Conservation (phyloP, 306 rosid species). For the Dicorynia guianensis region DNA sequence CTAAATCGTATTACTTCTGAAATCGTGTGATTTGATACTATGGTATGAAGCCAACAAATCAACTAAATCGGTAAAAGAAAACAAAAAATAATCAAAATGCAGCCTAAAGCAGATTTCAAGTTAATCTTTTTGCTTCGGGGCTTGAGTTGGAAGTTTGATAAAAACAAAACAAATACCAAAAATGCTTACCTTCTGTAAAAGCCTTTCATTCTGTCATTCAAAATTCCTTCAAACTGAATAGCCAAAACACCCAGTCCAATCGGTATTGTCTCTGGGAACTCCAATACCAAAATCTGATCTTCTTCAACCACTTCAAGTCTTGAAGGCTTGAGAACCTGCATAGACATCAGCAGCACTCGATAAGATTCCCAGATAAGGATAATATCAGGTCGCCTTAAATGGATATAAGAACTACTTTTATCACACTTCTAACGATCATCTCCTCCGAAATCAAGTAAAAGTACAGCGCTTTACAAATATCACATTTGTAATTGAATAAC, state of each 20-base stretch:
- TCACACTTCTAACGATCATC: not conserved
- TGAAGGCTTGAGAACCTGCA: conserved; percentile 79
- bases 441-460: not conserved
- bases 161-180: not conserved
- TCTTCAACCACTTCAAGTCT: conserved; percentile 61
- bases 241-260: conserved; percentile 69
- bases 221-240: conserved; percentile 73
- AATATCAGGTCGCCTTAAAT: not conserved
- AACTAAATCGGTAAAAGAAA: not conserved
- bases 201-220: conserved; percentile 92
- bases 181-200: conserved; percentile 76
- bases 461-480: too few species aligned
- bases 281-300: conserved; percentile 84
- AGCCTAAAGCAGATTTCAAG: conserved; percentile 13
- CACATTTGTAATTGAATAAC: not conserved
- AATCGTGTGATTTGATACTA: not conserved
- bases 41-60: conserved; percentile 5
- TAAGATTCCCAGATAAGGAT: not conserved
- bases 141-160: not conserved
- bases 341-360: conserved; percentile 27
- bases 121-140: conserved; percentile 8
- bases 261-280: conserved; percentile 65
- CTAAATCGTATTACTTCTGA: not conserved
- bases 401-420: not conserved
- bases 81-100: not conserved